These are phyloP conservation scores for Orbilia oligospora DNA, from an alignment of 2,329 filamentous ascomycete species.

Conservation along the genomic window DNA sequence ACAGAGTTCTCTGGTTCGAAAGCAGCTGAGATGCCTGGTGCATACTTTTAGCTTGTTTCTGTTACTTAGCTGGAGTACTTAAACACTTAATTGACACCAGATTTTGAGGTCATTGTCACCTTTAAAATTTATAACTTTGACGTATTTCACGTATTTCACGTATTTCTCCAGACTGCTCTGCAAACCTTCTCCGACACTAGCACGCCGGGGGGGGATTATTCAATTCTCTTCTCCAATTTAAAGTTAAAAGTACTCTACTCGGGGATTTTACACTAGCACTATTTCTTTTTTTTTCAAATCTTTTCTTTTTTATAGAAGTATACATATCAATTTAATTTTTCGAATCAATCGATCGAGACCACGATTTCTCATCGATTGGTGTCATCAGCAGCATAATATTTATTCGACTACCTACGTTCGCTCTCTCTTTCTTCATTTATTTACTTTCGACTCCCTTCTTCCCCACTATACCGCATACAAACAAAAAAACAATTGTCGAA, in stretches of 20 bases:
- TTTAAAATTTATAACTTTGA: constrained; percentile 46
- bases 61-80: no score
- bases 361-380: constrained; percentile 18
- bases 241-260: neutral
- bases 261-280: neutral
- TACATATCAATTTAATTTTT: no score
- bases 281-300: neutral
- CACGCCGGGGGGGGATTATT: constrained; percentile 2
- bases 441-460: neutral
- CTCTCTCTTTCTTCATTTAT: neutral
- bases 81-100: constrained; percentile 12
- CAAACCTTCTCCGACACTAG: constrained; percentile 19
- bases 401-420: constrained; percentile 1
- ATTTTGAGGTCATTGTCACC: constrained; percentile 22
- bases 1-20: constrained; percentile 30
- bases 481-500: constrained; percentile 12
- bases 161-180: constrained; percentile 18
- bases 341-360: neutral
- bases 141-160: no score
- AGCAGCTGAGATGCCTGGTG: constrained; percentile 32
- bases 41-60: no score
- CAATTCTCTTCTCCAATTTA: neutral
- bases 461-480: neutral
- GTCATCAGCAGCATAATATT: constrained; percentile 15
- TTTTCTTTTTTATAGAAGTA: no score